Base-by-base conservation (phyloP, 2,329 filamentous ascomycete species). In the Uncinocarpus reesii region DNA sequence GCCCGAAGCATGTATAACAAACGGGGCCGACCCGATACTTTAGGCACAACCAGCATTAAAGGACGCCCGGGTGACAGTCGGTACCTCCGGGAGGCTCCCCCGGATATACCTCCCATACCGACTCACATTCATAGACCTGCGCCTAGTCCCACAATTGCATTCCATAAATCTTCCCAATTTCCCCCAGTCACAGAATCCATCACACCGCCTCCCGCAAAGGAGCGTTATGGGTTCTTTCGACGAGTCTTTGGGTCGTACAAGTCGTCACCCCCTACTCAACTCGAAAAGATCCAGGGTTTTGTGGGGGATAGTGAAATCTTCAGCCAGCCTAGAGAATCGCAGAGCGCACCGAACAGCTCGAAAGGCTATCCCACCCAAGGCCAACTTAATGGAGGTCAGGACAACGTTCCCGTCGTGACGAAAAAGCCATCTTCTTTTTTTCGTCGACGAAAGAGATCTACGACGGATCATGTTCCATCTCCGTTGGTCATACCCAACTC, bases 401-500 rank as follows among this genome's bases (percentile, higher is more conserved):
- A 69, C 47, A 62, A 60, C 32, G 56, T 60, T 10, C 63, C 63
- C 23, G 68, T 66, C 36, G 70, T 95, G 44, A 84, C 86, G 58
- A 95, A 95, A 72, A 95, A 95, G 65, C 79, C 86, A 3, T 93
- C 90, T 1, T 90, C 87, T 0, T 96, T 98, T 69, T 96, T 96
- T 70, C 79, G 92, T 53, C 78, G 92, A 51, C 79, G 89, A 54
- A 96, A 96, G 77, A 93, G 90, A 75, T 95, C 89, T 4, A 68
- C 87, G 11, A 32, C 43, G 20, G 88, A 93, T 53, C 62, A 65
- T 37, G 74, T 78, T 18, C 75, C 75, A 32, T 80, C 83, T 28
- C 80, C 83, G 7, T 65, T 74, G 65, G 51, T 62, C 57, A 56
- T 73, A 62, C 52, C 69, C 65, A 66, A 72, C 36, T 56, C 70